Percentiles rank a stretch among this genome's conserved stretches.
These are phyloP conservation scores for Bruguiera gymnorhiza DNA, from an alignment of 345 rosid genomes.

Conservation along the genomic window DNA sequence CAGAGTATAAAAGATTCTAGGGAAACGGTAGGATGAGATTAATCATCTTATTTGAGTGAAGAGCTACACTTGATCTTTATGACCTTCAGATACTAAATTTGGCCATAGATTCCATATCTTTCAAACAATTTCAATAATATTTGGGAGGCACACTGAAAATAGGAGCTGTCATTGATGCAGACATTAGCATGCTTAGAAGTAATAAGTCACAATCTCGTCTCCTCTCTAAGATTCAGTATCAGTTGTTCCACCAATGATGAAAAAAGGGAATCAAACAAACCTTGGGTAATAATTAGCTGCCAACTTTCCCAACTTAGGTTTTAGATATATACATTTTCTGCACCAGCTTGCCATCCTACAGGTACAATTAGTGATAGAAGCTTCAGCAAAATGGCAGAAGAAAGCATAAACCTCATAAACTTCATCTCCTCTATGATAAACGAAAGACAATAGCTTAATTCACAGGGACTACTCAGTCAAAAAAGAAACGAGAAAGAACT, in stretches of 20 bases:
- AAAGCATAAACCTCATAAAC: neutral
- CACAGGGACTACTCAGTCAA: too few species aligned
- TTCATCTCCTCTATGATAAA: neutral
- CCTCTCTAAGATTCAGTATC: neutral
- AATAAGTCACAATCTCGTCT: slow-evolving; percentile 1
- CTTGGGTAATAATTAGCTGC: slow-evolving; percentile 85
- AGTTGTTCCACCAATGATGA: neutral
- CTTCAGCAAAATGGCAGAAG: slow-evolving; percentile 7
- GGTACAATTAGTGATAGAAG: slow-evolving; percentile 22
- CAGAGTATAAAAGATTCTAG: neutral
- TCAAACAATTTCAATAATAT: neutral
- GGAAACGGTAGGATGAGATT: neutral
- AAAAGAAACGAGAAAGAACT: too few species aligned
- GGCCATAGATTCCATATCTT: neutral
- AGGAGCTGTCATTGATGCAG: too few species aligned
- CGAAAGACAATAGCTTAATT: neutral
- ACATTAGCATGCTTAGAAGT: neutral
- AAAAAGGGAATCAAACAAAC: slow-evolving; percentile 35
- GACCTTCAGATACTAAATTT: neutral
- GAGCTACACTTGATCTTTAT: neutral
- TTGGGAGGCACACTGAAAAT: too few species aligned
- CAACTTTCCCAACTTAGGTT: slow-evolving; percentile 82
- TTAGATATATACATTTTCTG: slow-evolving; percentile 84
- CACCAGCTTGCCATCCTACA: slow-evolving; percentile 98
- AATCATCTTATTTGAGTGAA: neutral